Conservation (phyloP, 495 filamentous ascomycete genomes). For the Choiromyces venosus region DNA sequence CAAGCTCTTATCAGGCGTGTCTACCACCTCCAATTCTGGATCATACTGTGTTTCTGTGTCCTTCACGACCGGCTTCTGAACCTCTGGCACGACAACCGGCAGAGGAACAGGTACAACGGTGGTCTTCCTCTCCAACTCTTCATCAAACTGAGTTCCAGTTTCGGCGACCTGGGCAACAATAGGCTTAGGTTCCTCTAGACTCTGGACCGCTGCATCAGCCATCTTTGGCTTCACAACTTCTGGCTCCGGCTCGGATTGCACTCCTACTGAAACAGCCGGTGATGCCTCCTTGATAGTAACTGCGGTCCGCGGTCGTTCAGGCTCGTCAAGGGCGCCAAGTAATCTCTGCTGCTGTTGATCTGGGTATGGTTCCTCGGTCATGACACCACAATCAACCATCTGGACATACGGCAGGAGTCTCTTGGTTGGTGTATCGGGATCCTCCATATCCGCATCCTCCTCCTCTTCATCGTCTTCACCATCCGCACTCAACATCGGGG, state of each 20-base stretch:
- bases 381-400: constrained; percentile 77
- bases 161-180: constrained; percentile 11
- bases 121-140: constrained; percentile 12
- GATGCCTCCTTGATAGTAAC: constrained; percentile 15
- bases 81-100: constrained; percentile 7
- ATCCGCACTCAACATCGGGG: constrained; percentile 34
- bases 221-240: constrained; percentile 22
- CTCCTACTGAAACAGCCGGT: constrained; percentile 22
- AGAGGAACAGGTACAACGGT: neutral
- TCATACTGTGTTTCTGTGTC: constrained; percentile 34
- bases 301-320: constrained; percentile 35
- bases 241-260: constrained; percentile 26
- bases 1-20: neutral
- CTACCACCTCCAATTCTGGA: constrained; percentile 16
- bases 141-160: constrained; percentile 36
- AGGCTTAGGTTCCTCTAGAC: constrained; percentile 11
- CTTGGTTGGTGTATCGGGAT: constrained; percentile 37
- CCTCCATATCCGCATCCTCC: constrained; percentile 13
- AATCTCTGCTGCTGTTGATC: constrained; percentile 31
- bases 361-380: constrained; percentile 65
- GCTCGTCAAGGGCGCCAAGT: constrained; percentile 37
- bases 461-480: constrained; percentile 26
- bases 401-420: constrained; percentile 35
- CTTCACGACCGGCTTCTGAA: constrained; percentile 15
- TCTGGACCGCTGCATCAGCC: constrained; percentile 14